These are phyloP conservation scores for Aspergillus arachidicola DNA, from an alignment of 2,329 filamentous ascomycete species.

Conservation along the genomic window DNA sequence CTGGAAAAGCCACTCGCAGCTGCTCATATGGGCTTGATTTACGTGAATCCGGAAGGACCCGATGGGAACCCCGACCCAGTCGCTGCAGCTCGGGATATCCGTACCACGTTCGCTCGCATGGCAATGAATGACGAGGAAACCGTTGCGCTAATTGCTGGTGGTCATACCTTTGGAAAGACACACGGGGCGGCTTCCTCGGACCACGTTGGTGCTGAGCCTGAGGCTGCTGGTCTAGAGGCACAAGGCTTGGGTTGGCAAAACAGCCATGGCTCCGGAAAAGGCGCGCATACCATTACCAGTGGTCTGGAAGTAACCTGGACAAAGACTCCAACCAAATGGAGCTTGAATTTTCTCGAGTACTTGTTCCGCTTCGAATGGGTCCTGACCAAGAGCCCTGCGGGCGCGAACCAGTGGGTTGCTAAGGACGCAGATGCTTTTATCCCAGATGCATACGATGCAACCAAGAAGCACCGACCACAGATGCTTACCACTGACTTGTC, in stretches of 20 bases:
- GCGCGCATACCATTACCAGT: slow-evolving; percentile 72
- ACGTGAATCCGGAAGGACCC: slow-evolving; percentile 79
- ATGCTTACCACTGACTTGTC: slow-evolving; percentile 79
- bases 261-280: slow-evolving; percentile 66
- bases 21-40: slow-evolving; percentile 76
- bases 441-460: slow-evolving; percentile 69
- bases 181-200: slow-evolving; percentile 69
- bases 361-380: slow-evolving; percentile 81
- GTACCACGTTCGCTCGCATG: slow-evolving; percentile 75
- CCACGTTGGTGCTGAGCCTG: slow-evolving; percentile 69
- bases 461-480: slow-evolving; percentile 71
- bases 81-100: slow-evolving; percentile 71
- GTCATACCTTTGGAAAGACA: slow-evolving; percentile 79
- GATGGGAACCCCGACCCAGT: slow-evolving; percentile 71
- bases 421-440: slow-evolving; percentile 68
- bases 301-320: slow-evolving; percentile 82
- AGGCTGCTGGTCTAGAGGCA: slow-evolving; percentile 63
- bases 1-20: slow-evolving; percentile 70
- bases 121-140: slow-evolving; percentile 84
- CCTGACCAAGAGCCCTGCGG: slow-evolving; percentile 72
- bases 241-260: slow-evolving; percentile 76
- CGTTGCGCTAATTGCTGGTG: slow-evolving; percentile 75
- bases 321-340: slow-evolving; percentile 74
- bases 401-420: slow-evolving; percentile 76
- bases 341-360: slow-evolving; percentile 73